Base-by-base conservation (phyloP, 1,284 basidiomycete species). In the Ganoderma boninense region DNA sequence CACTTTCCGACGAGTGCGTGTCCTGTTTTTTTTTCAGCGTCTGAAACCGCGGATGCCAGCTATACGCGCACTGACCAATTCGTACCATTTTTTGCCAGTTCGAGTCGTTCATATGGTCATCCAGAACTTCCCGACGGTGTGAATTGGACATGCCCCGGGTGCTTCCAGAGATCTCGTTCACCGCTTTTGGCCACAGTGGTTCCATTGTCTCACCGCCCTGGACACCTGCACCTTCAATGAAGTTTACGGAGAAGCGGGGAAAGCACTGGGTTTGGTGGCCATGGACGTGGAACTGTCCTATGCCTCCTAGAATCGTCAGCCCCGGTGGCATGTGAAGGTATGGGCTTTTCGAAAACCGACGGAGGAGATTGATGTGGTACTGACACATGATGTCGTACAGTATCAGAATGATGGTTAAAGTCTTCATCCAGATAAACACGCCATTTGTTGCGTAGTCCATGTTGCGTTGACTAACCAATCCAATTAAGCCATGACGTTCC, bases 381-480 rank as follows among this genome's bases (percentile, higher is more conserved):
- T 62, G 60, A 35, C 66, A 67, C 46, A 29, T 23, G 3, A 66
- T 29, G 29, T 66, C 66, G 46, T 54, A 67, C 0, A 68, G n/a
- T 1, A 68, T 26, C 8, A 68, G 23, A 29, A 68, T 18, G 18
- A 56, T 4, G 5, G 38, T 56, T 1, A 67, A 77, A n/a, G 0
- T 64, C 64, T 43, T 43, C 3, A 14, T 2, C 10, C 3, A 43
- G 2, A 43, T 2, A n/a, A n/a, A n/a, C n/a, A n/a, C n/a, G n/a
- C n/a, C n/a, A n/a, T n/a, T n/a, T n/a, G n/a, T n/a, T n/a, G n/a
- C 10, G 38, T 77, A 78, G 40, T 78, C 75, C 72, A 78, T 77
- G 52, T 77, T 76, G 1, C 44, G 23, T 32, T 77, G 71, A 2
- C 76, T 77, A n/a, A n/a, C n/a, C n/a, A n/a, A n/a, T n/a, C n/a